phyloP scores from a whole-genome alignment of 2,329 filamentous ascomycete genomes.

The Epichloe baconii region DNA sequence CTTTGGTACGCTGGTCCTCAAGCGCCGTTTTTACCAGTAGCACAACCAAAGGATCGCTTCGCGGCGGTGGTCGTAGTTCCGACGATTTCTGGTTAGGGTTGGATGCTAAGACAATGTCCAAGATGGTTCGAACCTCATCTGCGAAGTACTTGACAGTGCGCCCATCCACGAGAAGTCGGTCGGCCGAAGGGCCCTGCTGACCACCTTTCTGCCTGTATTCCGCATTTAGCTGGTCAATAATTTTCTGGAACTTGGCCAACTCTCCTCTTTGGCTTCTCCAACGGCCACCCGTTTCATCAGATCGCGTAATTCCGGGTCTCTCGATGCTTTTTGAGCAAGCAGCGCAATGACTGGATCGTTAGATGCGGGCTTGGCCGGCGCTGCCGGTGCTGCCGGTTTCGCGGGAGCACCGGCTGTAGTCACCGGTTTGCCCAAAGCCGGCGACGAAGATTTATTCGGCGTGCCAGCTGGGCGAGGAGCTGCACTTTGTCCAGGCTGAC shows the following conservation, averaged over 20 bases:
- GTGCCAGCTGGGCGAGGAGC: not conserved
- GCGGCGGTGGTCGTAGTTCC: conserved; percentile 38
- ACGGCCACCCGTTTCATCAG: conserved; percentile 76
- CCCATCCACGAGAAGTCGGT: conserved; percentile 40
- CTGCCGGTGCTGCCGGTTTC: not conserved
- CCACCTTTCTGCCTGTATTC: conserved; percentile 41
- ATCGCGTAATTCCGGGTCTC: conserved; percentile 58
- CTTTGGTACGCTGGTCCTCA: conserved; percentile 35
- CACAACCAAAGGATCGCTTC: conserved; percentile 43
- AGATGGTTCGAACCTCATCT: conserved; percentile 42
- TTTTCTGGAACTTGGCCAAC: conserved; percentile 61
- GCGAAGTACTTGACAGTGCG: conserved; percentile 47
- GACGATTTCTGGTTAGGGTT: conserved; percentile 43
- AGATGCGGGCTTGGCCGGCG: conserved; percentile 15
- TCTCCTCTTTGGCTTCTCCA: conserved; percentile 58
- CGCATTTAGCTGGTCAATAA: conserved; percentile 65
- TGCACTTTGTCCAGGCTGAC: conserved; percentile 4
- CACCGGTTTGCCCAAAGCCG: conserved; percentile 9
- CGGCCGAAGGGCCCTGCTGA: conserved; percentile 39
- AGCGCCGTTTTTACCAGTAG: conserved; percentile 43
- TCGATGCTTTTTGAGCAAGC: conserved; percentile 61
- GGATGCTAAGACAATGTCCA: conserved; percentile 44
- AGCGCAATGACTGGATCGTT: conserved; percentile 69
- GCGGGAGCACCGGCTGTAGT: conserved; percentile 6
- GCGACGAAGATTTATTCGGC: conserved; percentile 4